Conservation (phyloP, 2,329 filamentous ascomycete genomes). For the Colletotrichum orbiculare region DNA sequence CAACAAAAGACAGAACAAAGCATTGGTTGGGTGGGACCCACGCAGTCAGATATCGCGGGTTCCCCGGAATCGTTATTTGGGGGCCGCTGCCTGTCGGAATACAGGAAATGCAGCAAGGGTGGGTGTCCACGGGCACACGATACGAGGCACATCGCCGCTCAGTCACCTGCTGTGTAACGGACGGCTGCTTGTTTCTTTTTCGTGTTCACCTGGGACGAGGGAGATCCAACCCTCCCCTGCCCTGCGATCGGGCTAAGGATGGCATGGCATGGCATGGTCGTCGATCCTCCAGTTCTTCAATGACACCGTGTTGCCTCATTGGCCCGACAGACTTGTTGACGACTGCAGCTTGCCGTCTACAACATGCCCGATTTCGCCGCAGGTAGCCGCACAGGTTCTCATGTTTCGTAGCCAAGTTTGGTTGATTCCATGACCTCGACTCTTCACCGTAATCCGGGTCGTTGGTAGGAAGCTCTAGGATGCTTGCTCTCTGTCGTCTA, state of each 20-base stretch:
- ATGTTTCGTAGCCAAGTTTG: neutral
- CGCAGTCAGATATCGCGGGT: conserved; percentile 27
- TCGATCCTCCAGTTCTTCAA: conserved; percentile 25
- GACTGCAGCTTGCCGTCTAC: neutral
- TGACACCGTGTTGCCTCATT: conserved; percentile 19
- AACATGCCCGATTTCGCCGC: neutral
- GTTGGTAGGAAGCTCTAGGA: no score
- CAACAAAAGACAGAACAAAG: no score
- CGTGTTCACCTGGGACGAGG: no score
- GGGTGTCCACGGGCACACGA: neutral
- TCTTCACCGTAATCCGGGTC: no score
- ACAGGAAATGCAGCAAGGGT: neutral
- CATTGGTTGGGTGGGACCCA: no score
- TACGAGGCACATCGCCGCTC: conserved; percentile 18
- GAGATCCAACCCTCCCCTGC: neutral
- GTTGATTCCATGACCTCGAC: no score
- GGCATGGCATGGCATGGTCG: neutral
- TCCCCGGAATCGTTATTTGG: conserved; percentile 14
- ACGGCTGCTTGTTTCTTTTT: conserved; percentile 15
- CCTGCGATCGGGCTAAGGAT: conserved; percentile 11
- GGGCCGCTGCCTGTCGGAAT: neutral
- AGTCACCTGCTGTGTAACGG: conserved; percentile 34
- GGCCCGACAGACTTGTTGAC: conserved; percentile 13
- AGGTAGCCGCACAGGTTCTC: neutral
- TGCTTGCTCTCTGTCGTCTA: conserved; percentile 7